Evolutionary conservation across 176 grass and related monocot species (phyloP).

Genomic region (Poa annua): DNA sequence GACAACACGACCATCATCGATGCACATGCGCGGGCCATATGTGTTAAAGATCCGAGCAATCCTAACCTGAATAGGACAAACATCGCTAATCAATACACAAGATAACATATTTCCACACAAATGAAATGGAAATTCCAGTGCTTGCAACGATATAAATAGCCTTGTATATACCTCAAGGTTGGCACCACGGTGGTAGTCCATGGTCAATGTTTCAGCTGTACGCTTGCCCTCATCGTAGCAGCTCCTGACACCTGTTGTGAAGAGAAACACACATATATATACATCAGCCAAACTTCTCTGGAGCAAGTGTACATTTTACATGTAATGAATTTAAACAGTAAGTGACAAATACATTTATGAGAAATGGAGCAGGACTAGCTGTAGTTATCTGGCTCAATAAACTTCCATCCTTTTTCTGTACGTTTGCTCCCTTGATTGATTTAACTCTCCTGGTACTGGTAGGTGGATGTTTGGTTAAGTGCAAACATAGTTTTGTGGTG

Average conservation of each 20-base stretch:
- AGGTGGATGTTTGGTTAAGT: conserved; percentile 54
- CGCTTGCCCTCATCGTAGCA: conserved; percentile 94
- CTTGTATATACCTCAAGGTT: conserved; percentile 64
- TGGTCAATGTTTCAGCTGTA: conserved; percentile 88
- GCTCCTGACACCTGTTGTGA: conserved; percentile 72
- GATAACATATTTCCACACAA: not conserved
- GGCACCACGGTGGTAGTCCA: conserved; percentile 94
- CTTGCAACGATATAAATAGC: not conserved
- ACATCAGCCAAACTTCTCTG: conserved; percentile 28
- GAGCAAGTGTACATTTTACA: not conserved
- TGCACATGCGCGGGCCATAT: conserved; percentile 92
- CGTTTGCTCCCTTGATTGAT: conserved; percentile 35
- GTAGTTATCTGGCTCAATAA: conserved; percentile 41
- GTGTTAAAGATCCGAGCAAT: conserved; percentile 94
- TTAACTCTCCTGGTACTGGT: conserved; percentile 30
- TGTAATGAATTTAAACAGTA: conserved; percentile 31
- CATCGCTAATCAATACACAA: conserved; percentile 5
- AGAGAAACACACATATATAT: conserved; percentile 25
- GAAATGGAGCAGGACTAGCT: not conserved
- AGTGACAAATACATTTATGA: not conserved
- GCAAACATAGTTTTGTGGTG: conserved; percentile 28
- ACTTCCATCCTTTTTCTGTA: conserved; percentile 22
- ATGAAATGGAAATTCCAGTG: conserved; percentile 34
- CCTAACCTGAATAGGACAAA: conserved; percentile 58
- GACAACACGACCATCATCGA: conserved; percentile 93